phyloP scores from a whole-genome alignment of 345 rosid genomes.

The Hevea brasiliensis region DNA sequence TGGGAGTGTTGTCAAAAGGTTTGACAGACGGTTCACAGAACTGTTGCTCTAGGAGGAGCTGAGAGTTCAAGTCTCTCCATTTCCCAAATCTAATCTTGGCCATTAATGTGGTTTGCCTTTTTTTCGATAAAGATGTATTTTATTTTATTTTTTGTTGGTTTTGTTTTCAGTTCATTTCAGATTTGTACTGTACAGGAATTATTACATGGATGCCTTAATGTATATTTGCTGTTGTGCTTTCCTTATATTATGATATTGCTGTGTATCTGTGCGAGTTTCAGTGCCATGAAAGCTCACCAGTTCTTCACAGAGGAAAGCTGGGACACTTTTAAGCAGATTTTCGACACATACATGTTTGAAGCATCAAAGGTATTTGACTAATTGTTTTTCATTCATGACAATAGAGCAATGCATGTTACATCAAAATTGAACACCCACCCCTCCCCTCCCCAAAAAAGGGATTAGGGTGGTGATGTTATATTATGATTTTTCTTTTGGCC shows the following conservation, averaged over 20 bases:
- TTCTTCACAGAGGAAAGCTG: slow-evolving; percentile 85
- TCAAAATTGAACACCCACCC: not conserved
- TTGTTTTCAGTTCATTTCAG: not conserved
- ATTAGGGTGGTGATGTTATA: not conserved
- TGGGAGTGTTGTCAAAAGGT: slow-evolving; percentile 99
- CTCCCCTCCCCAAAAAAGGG: not conserved
- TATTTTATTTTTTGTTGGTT: not conserved
- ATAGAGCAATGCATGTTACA: slow-evolving; percentile 4
- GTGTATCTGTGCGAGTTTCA: slow-evolving; percentile 47
- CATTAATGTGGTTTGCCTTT: slow-evolving; percentile 17
- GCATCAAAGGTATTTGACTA: slow-evolving; percentile 75
- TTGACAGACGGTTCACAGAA: slow-evolving; percentile 84
- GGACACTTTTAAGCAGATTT: slow-evolving; percentile 83
- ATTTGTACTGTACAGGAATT: slow-evolving; percentile 3
- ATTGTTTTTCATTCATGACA: not conserved
- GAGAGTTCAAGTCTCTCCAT: slow-evolving; percentile 99
- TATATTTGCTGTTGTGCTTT: slow-evolving; percentile 13
- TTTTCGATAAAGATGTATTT: not conserved
- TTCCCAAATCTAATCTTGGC: slow-evolving; percentile 51
- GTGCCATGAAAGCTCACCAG: slow-evolving; percentile 92
- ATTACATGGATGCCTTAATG: not conserved
- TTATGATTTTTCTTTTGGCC: not conserved
- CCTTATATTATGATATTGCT: slow-evolving; percentile 39
- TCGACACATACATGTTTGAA: slow-evolving; percentile 77
- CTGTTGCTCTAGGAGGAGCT: slow-evolving; percentile 88